phyloP scores from a whole-genome alignment of 306 rosid genomes.

The Gillenia trifoliata region DNA sequence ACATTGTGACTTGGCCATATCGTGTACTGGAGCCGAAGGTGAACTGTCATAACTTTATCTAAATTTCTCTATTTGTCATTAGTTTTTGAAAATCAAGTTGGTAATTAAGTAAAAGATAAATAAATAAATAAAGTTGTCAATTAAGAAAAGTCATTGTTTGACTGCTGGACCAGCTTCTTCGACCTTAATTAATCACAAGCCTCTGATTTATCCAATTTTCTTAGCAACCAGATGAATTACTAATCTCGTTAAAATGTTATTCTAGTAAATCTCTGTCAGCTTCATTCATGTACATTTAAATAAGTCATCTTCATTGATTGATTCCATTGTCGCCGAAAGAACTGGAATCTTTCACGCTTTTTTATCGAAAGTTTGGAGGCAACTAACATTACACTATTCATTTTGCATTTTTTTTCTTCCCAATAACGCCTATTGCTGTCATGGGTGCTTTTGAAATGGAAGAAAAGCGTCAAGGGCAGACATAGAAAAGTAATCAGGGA shows the following conservation, averaged over 20 bases:
- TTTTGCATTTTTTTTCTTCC: neutral
- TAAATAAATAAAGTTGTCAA: neutral
- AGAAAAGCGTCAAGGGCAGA: neutral
- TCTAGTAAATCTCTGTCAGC: neutral
- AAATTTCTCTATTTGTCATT: conserved; percentile 15
- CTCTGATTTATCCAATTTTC: conserved; percentile 7
- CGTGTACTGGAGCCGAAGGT: conserved; percentile 63
- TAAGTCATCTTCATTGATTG: neutral
- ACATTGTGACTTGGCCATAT: conserved; percentile 24
- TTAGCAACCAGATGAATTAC: conserved; percentile 3
- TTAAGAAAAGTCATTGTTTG: neutral
- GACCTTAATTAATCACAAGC: neutral
- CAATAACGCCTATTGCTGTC: neutral
- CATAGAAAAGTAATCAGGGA: neutral
- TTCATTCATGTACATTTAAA: neutral
- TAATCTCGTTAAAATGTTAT: neutral
- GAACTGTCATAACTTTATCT: conserved; percentile 26
- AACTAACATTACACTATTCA: neutral
- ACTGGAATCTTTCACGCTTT: neutral
- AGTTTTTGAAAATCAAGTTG: conserved; percentile 13
- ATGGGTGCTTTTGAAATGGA: neutral
- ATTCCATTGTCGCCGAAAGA: neutral
- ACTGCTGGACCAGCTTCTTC: neutral
- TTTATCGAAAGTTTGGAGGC: neutral
- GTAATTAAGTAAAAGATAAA: neutral